A percentile compares a stretch with the other conserved stretches of the same genome.
Conservation (phyloP, 768 basidiomycete genomes). For the Tylopilus sp. region DNA sequence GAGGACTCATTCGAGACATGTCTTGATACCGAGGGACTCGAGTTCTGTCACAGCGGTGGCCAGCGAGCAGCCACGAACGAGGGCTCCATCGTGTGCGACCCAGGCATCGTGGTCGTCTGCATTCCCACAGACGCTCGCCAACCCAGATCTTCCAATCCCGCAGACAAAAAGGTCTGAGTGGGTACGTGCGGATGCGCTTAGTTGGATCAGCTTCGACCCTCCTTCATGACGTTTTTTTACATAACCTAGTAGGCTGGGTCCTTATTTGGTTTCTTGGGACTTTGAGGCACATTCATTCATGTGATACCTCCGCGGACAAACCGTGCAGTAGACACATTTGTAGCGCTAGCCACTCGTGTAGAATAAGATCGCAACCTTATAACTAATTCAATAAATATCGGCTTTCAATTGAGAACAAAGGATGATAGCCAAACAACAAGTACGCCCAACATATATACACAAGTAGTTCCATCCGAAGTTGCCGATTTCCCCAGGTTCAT, state of each 20-base stretch:
- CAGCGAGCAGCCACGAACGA: slow-evolving; percentile 20
- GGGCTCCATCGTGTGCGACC: slow-evolving; percentile 13
- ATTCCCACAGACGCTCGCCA: slow-evolving; percentile 40
- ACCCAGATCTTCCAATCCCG: slow-evolving; percentile 57
- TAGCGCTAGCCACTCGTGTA: slow-evolving; percentile 11
- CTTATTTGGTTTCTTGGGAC: not conserved
- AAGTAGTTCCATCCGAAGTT: slow-evolving; percentile 8
- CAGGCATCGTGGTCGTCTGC: slow-evolving; percentile 15
- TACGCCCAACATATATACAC: slow-evolving; percentile 6
- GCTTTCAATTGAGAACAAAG: slow-evolving; percentile 11
- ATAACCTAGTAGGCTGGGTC: slow-evolving; percentile 4
- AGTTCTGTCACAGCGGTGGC: slow-evolving; percentile 29
- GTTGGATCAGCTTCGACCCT: slow-evolving; percentile 23
- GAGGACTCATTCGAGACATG: slow-evolving; percentile 27
- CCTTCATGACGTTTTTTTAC: slow-evolving; percentile 11
- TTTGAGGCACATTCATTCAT: not conserved
- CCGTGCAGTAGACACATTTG: slow-evolving; percentile 1
- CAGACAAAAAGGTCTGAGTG: slow-evolving; percentile 49
- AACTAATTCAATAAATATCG: slow-evolving; percentile 4
- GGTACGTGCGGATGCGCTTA: slow-evolving; percentile 44
- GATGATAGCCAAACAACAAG: slow-evolving; percentile 12
- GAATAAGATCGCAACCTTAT: not conserved
- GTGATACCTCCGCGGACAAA: not conserved
- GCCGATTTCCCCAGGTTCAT: slow-evolving; percentile 19
- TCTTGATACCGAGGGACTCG: slow-evolving; percentile 22